Evolutionary conservation across 768 basidiomycete species (phyloP), one percentile per base, ranked within the genome.

Genomic region (Kwoniella botswanensis): DNA sequence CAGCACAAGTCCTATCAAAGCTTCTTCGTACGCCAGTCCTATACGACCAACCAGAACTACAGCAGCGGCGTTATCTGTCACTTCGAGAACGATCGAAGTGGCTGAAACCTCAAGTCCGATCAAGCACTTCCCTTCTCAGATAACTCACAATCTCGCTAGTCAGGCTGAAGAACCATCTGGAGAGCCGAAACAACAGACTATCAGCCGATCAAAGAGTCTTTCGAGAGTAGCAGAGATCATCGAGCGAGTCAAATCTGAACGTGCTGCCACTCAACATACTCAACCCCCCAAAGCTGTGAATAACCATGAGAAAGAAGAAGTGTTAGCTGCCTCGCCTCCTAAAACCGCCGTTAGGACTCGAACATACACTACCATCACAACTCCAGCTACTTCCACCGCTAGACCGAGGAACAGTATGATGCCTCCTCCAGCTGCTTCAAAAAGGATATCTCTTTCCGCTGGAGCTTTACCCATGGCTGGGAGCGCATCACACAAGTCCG

Each of bases 401-500:
- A 68, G 26, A 53, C 62, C 61, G 9, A 55, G 68, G 35, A 58
- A 42, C 43, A 70, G 68, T 24, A 57, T 57, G 24, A 26, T 57
- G 22, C 53, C 68, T 53, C 46, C 62, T 15, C 18, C 57, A 35
- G 41, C 55, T 46, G 15, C 53, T 10, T 67, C 71, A n/a, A 57
- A 52, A 21, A 68, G 74, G 22, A 69, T 77, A 53, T 77, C 78
- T n/a, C 62, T 79, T 0, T 77, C 76, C 10, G 64, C 71, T 13
- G 76, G 78, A 15, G 70, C 72, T 5, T 15, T 71, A 5, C 74
- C 78, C 2, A n/a, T 79, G 4, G 52, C 71, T 3, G 29, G 55
- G 3, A 68, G 53, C 56, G 74, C 78, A 7, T 70, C 70, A 4
- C 65, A 72, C 35, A 55, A 60, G 29, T 41, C 43, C 26, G 9